These are phyloP conservation scores for Wickerhamiella vanderwaltii DNA, from an alignment of 805 yeast species.

Conservation along the genomic window DNA sequence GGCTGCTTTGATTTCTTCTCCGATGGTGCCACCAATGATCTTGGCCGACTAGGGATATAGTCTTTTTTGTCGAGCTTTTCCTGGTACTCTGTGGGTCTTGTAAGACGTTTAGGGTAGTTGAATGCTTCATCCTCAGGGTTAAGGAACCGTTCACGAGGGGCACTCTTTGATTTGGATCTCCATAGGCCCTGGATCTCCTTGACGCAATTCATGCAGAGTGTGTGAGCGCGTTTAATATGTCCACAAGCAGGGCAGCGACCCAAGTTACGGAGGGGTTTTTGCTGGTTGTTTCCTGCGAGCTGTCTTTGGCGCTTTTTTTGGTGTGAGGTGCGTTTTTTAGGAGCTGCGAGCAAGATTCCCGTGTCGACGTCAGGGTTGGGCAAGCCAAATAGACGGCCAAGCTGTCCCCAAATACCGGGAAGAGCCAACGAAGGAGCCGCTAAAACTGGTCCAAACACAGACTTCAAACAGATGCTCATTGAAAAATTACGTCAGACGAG, in stretches of 20 bases:
- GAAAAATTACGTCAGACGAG: conserved; percentile 1
- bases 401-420: conserved; percentile 6
- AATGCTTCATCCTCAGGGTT: conserved; percentile 19
- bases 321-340: conserved; percentile 86
- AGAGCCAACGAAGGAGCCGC: neutral
- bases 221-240: conserved; percentile 75
- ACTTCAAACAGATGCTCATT: conserved; percentile 8
- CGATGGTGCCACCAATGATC: no score
- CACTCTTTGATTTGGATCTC: conserved; percentile 31
- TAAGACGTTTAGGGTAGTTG: conserved; percentile 23
- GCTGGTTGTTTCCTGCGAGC: conserved; percentile 69
- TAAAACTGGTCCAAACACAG: neutral
- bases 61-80: conserved; percentile 41
- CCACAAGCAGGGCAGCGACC: conserved; percentile 96
- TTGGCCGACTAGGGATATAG: conserved; percentile 43
- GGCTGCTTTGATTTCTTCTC: conserved; percentile 1
- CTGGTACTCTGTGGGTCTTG: conserved; percentile 27
- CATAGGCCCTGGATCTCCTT: conserved; percentile 66
- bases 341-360: conserved; percentile 49
- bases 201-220: conserved; percentile 87
- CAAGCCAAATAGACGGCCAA: conserved; percentile 2
- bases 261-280: conserved; percentile 60
- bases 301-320: conserved; percentile 73
- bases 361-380: neutral
- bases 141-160: neutral